These are phyloP conservation scores for Polytrichum commune DNA, from an alignment of 225 moss, liverwort and hornwort genomes.

Conservation along the genomic window DNA sequence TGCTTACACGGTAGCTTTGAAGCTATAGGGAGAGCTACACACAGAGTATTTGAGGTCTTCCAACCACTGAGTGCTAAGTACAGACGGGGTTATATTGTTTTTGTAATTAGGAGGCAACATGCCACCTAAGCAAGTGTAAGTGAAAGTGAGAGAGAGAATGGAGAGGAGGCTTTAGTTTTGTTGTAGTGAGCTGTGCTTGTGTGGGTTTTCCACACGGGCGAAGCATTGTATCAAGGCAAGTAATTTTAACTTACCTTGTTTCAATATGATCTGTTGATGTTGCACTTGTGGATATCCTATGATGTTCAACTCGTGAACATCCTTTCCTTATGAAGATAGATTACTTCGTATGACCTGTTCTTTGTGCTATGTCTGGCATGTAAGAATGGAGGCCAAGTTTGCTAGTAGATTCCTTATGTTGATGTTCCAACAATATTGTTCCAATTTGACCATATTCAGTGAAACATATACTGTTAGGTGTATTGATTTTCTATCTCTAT, in stretches of 20 bases:
- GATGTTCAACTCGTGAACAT: constrained; percentile 3
- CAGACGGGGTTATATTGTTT: constrained; percentile 44
- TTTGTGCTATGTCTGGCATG: no score
- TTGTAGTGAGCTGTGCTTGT: constrained; percentile 16
- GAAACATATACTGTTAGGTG: background rate
- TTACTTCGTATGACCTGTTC: background rate
- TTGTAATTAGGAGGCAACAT: constrained; percentile 43
- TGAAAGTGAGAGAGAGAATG: constrained; percentile 29
- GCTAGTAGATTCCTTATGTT: background rate
- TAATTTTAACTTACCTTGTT: constrained; percentile 24
- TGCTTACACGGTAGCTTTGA: constrained; percentile 22
- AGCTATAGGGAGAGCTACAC: constrained; percentile 17
- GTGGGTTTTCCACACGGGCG: constrained; percentile 18
- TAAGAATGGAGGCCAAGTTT: background rate
- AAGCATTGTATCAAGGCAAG: constrained; percentile 30
- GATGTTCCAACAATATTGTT: background rate
- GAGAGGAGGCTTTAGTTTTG: constrained; percentile 47
- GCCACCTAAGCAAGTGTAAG: constrained; percentile 33
- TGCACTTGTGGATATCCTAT: constrained; percentile 5
- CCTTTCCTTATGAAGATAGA: background rate
- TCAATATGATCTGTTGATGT: constrained; percentile 15
- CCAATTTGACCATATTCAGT: background rate
- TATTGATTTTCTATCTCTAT: background rate
- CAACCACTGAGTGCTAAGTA: constrained; percentile 27
- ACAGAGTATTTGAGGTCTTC: constrained; percentile 18